Conservation (phyloP, 2,329 filamentous ascomycete species). For the Conoideocrella luteorostrata region DNA sequence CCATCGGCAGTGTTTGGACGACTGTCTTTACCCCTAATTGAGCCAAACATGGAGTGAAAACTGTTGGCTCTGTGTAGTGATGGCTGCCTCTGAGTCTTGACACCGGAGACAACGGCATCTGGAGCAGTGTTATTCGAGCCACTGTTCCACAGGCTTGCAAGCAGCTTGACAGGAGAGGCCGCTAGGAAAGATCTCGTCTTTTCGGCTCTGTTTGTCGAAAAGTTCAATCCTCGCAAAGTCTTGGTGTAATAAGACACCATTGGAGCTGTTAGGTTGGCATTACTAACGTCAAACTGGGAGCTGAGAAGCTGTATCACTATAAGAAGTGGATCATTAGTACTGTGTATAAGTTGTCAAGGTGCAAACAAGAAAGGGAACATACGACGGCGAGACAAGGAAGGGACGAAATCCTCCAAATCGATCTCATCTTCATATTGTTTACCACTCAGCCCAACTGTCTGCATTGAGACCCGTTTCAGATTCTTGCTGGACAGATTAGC, state of each 20-base stretch:
- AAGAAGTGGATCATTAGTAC: constrained; percentile 18
- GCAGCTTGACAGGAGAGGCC: constrained; percentile 82
- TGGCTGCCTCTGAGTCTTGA: constrained; percentile 35
- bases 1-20: constrained; percentile 37
- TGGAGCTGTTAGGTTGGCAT: constrained; percentile 56
- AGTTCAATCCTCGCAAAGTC: constrained; percentile 62
- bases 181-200: constrained; percentile 65
- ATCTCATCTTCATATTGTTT: constrained; percentile 69
- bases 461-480: constrained; percentile 41
- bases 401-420: constrained; percentile 63
- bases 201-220: constrained; percentile 52
- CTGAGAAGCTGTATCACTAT: constrained; percentile 68
- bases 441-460: constrained; percentile 59
- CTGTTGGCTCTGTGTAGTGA: constrained; percentile 39
- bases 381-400: constrained; percentile 69
- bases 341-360: background rate
- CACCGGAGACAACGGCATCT: constrained; percentile 18
- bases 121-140: constrained; percentile 37
- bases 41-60: constrained; percentile 49
- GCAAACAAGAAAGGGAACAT: constrained; percentile 26
- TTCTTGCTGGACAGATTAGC: constrained; percentile 55
- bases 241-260: constrained; percentile 75
- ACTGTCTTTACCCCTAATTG: constrained; percentile 40
- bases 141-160: constrained; percentile 73
- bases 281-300: constrained; percentile 61